These are phyloP conservation scores for Pseudisothecium myosuroides DNA, from an alignment of 225 moss, liverwort and hornwort genomes.

Conservation along the genomic window DNA sequence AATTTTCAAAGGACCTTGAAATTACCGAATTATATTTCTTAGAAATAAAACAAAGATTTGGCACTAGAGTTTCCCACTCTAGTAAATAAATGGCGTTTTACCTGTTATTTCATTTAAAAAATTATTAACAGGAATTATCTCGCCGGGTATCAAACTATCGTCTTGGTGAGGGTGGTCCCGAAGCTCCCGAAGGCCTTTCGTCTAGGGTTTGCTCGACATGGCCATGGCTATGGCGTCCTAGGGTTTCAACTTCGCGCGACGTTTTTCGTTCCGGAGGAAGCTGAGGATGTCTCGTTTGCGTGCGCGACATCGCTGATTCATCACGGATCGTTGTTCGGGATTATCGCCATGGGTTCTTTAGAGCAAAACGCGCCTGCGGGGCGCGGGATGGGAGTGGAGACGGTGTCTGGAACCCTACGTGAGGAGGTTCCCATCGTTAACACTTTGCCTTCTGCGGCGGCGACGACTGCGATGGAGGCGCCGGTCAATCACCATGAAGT, in stretches of 20 bases:
- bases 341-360: constrained; percentile 18
- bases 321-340: not conserved
- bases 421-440: constrained; percentile 19
- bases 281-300: not conserved
- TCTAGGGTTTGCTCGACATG: constrained; percentile 48
- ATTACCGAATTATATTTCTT: no score
- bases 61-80: no score
- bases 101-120: not conserved
- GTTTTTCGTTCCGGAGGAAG: not conserved
- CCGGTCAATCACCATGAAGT: not conserved
- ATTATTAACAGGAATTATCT: not conserved
- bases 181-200: not conserved
- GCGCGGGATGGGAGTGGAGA: constrained; percentile 38
- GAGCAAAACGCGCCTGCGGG: constrained; percentile 42
- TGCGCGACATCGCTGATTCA: not conserved
- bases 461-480: not conserved
- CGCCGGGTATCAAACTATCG: not conserved
- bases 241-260: not conserved
- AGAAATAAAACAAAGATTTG: not conserved
- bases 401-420: constrained; percentile 15
- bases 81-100: not conserved
- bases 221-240: constrained; percentile 6
- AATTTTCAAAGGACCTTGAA: not conserved
- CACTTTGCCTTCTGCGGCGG: not conserved
- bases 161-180: not conserved